A percentile compares a stretch with the other conserved stretches of the same genome.
These are phyloP conservation scores for Mucor racemosus DNA, from an alignment of 371 early-diverging fungal genomes.

Conservation along the genomic window DNA sequence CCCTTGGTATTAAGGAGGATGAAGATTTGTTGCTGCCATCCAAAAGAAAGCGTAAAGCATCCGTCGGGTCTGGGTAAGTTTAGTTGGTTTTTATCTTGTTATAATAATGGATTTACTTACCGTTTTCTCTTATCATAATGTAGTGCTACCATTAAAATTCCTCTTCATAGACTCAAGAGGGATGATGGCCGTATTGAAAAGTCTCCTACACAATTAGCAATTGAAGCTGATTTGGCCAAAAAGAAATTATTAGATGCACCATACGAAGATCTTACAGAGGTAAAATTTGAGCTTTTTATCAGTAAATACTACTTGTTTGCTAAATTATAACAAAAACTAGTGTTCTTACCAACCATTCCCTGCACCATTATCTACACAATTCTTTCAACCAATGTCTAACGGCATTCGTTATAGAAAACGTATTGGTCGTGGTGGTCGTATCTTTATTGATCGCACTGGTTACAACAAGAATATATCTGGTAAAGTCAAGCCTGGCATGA, in stretches of 20 bases:
- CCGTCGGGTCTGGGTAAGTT: constrained; percentile 41
- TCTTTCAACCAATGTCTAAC: constrained; percentile 33
- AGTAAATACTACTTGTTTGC: neutral
- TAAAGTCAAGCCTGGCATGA: constrained; percentile 33
- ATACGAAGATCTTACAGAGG: constrained; percentile 63
- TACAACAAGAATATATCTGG: constrained; percentile 21
- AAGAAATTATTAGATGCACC: constrained; percentile 57
- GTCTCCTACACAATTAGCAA: constrained; percentile 44
- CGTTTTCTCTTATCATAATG: neutral
- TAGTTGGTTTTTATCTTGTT: neutral
- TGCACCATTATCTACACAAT: constrained; percentile 39
- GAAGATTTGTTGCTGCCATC: constrained; percentile 45
- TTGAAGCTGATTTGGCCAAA: constrained; percentile 58
- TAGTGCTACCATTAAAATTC: constrained; percentile 63
- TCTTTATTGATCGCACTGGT: constrained; percentile 54
- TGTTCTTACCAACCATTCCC: constrained; percentile 58
- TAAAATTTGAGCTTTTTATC: constrained; percentile 25
- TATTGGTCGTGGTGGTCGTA: constrained; percentile 66
- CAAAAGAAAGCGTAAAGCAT: constrained; percentile 45
- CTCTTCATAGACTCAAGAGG: constrained; percentile 52
- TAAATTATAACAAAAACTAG: constrained; percentile 24
- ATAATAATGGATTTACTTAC: neutral
- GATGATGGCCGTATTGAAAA: constrained; percentile 42
- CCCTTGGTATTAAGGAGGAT: constrained; percentile 60
- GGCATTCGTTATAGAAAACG: constrained; percentile 55